These are phyloP conservation scores for Phytophthora vignae DNA, from an alignment of 352 stramenopile genomes.

Conservation along the genomic window DNA sequence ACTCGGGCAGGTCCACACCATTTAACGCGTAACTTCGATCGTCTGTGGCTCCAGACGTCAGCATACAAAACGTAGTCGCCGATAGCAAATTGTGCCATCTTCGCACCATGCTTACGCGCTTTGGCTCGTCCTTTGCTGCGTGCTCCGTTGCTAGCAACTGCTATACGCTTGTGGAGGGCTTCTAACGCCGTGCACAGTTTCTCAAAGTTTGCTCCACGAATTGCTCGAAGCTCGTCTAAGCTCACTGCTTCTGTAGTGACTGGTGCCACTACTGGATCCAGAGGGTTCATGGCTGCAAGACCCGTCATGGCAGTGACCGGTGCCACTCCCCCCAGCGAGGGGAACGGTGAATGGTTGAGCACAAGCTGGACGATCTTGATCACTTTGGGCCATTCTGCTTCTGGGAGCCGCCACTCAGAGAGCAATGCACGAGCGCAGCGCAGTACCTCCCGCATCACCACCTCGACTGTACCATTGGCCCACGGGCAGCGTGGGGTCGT, in stretches of 20 bases:
- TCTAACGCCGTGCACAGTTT: background rate
- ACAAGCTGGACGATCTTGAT: background rate
- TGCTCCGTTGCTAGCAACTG: background rate
- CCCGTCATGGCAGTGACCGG: background rate
- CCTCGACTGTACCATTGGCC: background rate
- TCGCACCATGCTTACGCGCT: background rate
- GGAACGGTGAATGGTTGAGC: background rate
- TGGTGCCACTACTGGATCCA: background rate
- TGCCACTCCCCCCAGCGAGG: background rate
- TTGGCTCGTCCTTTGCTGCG: background rate
- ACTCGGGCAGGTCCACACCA: background rate
- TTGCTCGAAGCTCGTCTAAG: background rate
- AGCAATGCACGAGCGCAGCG: background rate
- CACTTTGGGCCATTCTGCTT: background rate
- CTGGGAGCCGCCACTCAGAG: background rate
- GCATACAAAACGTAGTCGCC: background rate
- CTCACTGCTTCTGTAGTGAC: background rate
- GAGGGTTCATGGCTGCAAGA: background rate
- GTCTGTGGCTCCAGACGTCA: background rate
- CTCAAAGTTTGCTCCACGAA: background rate
- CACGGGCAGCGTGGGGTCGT: background rate
- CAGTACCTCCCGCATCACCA: background rate
- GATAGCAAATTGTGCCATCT: conserved; percentile 1
- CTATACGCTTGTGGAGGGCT: background rate
- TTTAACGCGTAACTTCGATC: background rate